Base-by-base conservation (phyloP, 352 stramenopile genomes). In the Pythium monospermum region DNA sequence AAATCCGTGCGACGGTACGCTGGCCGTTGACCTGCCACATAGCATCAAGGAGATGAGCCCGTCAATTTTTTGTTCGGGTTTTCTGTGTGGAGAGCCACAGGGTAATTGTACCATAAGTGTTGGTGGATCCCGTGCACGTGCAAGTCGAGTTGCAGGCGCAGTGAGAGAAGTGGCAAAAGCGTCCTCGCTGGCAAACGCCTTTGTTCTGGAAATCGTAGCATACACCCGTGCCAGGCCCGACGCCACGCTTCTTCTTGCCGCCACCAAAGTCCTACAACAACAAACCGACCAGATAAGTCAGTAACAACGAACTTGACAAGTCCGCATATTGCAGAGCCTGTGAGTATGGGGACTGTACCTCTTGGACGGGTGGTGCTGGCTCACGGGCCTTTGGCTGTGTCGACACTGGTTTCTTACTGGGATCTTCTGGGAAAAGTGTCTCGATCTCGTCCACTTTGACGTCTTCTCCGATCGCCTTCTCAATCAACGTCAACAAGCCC, bases 171-270 rank as follows among this genome's bases (percentile, higher is more conserved):
- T 94, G 83, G 61, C 83, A 94, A 43, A 87, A 90, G 18, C 77
- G 71, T 7, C 81, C 83, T 13, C 83, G 83, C 50, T 92, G 81
- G 22, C 83, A 94, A 8, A 90, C 73, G 11, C 83, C 83, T 40
- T 94, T 94, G 64, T 94, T 94, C 55, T 94, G 83, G 37, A 94
- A 94, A 28, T 94, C 83, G 54, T 94, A 94, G 53, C 83, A 94
- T 27, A 94, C 83, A 33, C 83, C 83, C 32, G 77, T 88, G 36
- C 83, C 81, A 36, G 76, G 46, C 23, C 62, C 57, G 38, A 53
- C 32, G 4, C 71, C 59, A 43, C 76, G 73, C 59, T 88, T 91
- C 53, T 90, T 91, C 64, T 87, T 91, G 33, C 39, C 68, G 13
- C 68, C 52, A 27, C 68, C 72, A 31, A 81, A 85, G 0, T 87